phyloP scores from a whole-genome alignment of 2,329 filamentous ascomycete species.

The Penicillium janthinellum region DNA sequence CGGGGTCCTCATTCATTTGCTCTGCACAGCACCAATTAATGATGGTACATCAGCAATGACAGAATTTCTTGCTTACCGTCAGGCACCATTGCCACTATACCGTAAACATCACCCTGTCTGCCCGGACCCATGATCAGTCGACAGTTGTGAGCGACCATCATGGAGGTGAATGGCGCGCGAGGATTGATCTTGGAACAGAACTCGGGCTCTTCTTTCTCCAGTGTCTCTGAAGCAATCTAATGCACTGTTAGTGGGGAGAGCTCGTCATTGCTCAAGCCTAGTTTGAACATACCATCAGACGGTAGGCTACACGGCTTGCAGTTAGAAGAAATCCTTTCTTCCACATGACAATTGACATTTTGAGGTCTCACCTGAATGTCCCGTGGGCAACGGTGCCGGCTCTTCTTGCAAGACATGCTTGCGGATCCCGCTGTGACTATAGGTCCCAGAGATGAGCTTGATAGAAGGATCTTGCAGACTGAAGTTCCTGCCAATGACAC shows the following conservation, averaged over 20 bases:
- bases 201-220: constrained; percentile 17
- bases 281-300: constrained; percentile 13
- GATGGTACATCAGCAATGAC: not conserved
- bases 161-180: constrained; percentile 46
- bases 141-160: constrained; percentile 49
- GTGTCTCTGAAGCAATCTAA: constrained; percentile 13
- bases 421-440: constrained; percentile 24
- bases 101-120: constrained; percentile 44
- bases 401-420: constrained; percentile 22
- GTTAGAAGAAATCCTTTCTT: not conserved
- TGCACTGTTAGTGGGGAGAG: not conserved
- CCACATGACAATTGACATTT: not conserved
- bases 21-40: constrained; percentile 18
- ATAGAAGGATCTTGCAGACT: no score
- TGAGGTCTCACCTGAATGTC: constrained; percentile 17
- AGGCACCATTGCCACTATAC: constrained; percentile 50
- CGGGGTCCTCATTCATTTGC: constrained; percentile 41
- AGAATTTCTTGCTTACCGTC: constrained; percentile 27
- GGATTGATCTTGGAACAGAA: constrained; percentile 40
- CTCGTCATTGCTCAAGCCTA: not conserved
- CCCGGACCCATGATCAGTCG: constrained; percentile 52
- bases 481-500: not conserved
- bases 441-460: not conserved
- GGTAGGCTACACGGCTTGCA: constrained; percentile 9
- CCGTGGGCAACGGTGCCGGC: constrained; percentile 12